These are phyloP conservation scores for Botryobasidium botryosum DNA, from an alignment of 768 basidiomycete species.

Conservation along the genomic window DNA sequence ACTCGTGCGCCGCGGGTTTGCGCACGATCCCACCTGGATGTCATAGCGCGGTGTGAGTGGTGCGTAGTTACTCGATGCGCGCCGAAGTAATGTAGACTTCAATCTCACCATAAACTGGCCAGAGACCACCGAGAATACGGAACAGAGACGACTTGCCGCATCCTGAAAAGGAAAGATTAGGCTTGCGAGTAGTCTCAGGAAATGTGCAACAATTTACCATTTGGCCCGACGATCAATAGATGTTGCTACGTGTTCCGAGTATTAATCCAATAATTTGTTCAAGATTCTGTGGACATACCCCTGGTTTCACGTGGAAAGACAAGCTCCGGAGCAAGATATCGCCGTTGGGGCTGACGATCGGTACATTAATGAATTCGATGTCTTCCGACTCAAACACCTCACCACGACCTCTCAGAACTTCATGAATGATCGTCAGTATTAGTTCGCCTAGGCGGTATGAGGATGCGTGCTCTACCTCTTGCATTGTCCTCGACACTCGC, in stretches of 20 bases:
- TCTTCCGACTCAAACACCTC: conserved; percentile 69
- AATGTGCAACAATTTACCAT: conserved; percentile 34
- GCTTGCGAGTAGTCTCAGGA: not conserved
- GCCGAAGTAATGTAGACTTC: no score
- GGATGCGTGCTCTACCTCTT: conserved; percentile 34
- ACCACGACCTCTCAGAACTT: conserved; percentile 69
- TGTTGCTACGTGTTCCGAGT: conserved; percentile 51
- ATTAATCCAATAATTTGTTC: no score
- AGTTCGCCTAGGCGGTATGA: not conserved
- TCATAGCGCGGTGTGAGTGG: no score
- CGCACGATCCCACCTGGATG: conserved; percentile 50
- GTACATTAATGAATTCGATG: conserved; percentile 83
- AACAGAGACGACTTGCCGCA: conserved; percentile 86
- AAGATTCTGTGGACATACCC: conserved; percentile 30
- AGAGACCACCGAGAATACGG: conserved; percentile 91
- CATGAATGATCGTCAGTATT: not conserved
- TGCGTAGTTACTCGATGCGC: no score
- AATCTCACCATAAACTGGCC: conserved; percentile 66
- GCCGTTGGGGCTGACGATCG: conserved; percentile 91
- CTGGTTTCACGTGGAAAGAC: conserved; percentile 78
- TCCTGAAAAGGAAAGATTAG: conserved; percentile 24
- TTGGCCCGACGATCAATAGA: conserved; percentile 84
- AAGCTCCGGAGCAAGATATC: conserved; percentile 74
- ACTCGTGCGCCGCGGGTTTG: conserved; percentile 75
- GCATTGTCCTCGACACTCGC: conserved; percentile 57